Evolutionary conservation across 2,329 filamentous ascomycete genomes (phyloP), one percentile per base, ranked within the genome.

Genomic region (Cytospora piceicola): DNA sequence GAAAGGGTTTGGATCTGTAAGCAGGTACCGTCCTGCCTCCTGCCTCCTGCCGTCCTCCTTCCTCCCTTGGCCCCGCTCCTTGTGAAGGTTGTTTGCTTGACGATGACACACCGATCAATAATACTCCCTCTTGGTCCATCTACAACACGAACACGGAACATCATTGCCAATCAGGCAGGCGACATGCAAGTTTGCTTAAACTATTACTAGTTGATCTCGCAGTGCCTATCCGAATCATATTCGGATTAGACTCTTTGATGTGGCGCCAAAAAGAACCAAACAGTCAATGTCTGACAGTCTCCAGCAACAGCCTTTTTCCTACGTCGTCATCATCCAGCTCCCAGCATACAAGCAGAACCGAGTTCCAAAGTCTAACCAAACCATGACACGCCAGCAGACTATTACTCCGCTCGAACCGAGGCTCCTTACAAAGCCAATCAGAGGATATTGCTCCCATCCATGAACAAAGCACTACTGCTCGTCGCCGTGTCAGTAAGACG

Each of bases 401-500:
- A 42, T 12, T 3, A 49, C n/a, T 49, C 42, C 46, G 46, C n/a
- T 49, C 46, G n/a, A 49, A 49, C 46, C 46, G 46, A 24, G 8
- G 8, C 8, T 20, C 6, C n/a, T n/a, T 46, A n/a, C n/a, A 49
- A 24, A 49, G 46, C 46, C 46, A 49, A 49, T 49, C 46, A 49
- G 46, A 49, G 22, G 2, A 24, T 22, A 8, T 14, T 9, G n/a
- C 11, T 49, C 46, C n/a, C 46, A 22, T 24, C 46, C 11, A 49
- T 24, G 46, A 49, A 49, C 46, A 49, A 49, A 49, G 46, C 46
- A 49, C 46, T 49, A 12, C n/a, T 49, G 46, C 46, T 14, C n/a
- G n/a, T 49, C n/a, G 46, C 46, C n/a, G 39, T 42, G 39, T 42
- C 39, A 42, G 46, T 49, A 5, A 5, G n/a, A 49, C 9, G n/a